Conservation (phyloP, 306 rosid genomes). For the Acmispon strigosus region DNA sequence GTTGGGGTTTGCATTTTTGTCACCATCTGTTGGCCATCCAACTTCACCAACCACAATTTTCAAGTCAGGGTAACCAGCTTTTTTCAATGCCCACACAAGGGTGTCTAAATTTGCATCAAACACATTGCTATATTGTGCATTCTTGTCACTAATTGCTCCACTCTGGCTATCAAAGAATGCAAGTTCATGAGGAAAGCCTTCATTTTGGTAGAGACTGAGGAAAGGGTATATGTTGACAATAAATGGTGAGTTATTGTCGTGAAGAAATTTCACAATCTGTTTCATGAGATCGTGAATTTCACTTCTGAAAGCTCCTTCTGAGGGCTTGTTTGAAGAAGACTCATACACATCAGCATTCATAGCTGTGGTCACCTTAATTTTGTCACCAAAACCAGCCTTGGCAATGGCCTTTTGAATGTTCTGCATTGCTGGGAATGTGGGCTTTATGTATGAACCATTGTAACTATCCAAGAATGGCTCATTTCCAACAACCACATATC, state of each 20-base stretch:
- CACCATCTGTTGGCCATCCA: constrained; percentile 89
- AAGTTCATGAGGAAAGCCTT: constrained; percentile 39
- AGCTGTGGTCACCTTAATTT: constrained; percentile 52
- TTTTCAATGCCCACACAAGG: constrained; percentile 46
- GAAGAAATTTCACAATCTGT: constrained; percentile 33
- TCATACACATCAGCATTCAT: constrained; percentile 72
- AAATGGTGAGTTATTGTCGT: constrained; percentile 39
- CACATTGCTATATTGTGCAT: constrained; percentile 40
- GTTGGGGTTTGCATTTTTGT: constrained; percentile 22
- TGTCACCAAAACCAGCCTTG: constrained; percentile 43
- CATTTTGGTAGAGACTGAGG: constrained; percentile 47
- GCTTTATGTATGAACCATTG: constrained; percentile 26
- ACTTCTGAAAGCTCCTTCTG: constrained; percentile 49
- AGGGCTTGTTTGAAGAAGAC: constrained; percentile 49
- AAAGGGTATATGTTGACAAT: constrained; percentile 82
- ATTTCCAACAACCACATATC: constrained; percentile 76
- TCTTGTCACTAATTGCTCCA: constrained; percentile 30
- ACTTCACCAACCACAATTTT: constrained; percentile 63
- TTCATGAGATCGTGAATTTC: constrained; percentile 28
- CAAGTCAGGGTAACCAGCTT: constrained; percentile 28
- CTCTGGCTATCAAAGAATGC: constrained; percentile 48
- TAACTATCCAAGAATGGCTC: constrained; percentile 65
- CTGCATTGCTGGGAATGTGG: constrained; percentile 57
- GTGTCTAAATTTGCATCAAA: constrained; percentile 78
- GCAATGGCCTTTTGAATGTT: constrained; percentile 62